phyloP scores from a whole-genome alignment of 768 basidiomycete genomes.

The Boletus subparvulus region DNA sequence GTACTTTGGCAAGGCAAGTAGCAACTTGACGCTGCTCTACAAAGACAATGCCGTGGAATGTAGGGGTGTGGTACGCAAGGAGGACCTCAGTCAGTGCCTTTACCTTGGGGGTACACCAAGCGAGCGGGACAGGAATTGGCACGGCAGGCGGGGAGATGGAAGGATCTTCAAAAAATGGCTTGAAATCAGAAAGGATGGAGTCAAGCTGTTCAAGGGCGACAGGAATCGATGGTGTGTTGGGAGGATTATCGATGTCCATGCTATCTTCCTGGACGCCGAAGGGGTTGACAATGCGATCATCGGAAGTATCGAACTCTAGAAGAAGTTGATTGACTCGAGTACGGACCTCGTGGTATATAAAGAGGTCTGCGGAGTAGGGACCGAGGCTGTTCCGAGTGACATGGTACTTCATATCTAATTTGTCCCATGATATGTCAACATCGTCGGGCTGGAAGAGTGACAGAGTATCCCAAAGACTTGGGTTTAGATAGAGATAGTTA shows the following conservation, averaged over 20 bases:
- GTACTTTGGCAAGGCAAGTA: constrained; percentile 59
- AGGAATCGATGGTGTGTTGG: constrained; percentile 31
- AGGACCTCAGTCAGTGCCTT: constrained; percentile 61
- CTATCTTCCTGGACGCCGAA: constrained; percentile 18
- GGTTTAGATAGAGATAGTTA: constrained; percentile 55
- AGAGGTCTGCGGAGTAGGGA: constrained; percentile 73
- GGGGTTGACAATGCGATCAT: constrained; percentile 17
- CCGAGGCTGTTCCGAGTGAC: constrained; percentile 65
- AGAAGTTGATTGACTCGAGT: constrained; percentile 46
- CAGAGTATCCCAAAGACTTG: constrained; percentile 55
- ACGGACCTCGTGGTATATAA: constrained; percentile 60
- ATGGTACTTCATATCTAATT: constrained; percentile 61
- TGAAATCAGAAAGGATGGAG: constrained; percentile 47
- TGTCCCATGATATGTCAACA: constrained; percentile 54
- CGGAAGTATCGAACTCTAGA: constrained; percentile 24
- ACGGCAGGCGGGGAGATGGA: constrained; percentile 28
- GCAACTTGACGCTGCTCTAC: constrained; percentile 85
- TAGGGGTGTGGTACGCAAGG: constrained; percentile 46
- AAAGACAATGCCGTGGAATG: constrained; percentile 84
- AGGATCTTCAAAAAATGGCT: constrained; percentile 38
- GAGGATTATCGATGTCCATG: constrained; percentile 32
- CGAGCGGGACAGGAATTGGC: constrained; percentile 45
- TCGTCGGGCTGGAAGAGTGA: constrained; percentile 37
- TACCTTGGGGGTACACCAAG: constrained; percentile 77
- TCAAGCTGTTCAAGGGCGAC: constrained; percentile 48